Evolutionary conservation across 176 grass and related monocot species (phyloP).

Genomic region (Avena atlantica): DNA sequence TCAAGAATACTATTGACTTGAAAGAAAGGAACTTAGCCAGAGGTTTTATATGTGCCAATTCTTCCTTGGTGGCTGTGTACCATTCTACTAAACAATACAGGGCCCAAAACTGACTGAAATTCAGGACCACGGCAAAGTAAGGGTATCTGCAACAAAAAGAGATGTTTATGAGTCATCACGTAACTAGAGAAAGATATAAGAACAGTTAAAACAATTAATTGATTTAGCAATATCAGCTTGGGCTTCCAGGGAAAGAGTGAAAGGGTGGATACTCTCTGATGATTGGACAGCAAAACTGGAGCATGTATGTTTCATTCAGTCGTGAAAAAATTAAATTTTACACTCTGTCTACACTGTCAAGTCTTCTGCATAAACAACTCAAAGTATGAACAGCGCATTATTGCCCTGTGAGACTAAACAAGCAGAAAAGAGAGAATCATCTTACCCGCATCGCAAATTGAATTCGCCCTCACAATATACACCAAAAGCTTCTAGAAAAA

Average conservation of each 20-base stretch:
- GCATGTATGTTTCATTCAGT: constrained; percentile 7
- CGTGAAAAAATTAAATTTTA: not conserved
- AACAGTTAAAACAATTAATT: constrained; percentile 7
- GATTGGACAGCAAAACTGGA: not conserved
- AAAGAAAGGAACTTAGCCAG: constrained; percentile 92
- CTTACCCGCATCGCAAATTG: constrained; percentile 90
- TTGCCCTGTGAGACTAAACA: not conserved
- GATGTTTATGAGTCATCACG: constrained; percentile 12
- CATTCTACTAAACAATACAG: constrained; percentile 92
- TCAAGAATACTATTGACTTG: constrained; percentile 98
- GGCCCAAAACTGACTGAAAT: constrained; percentile 99
- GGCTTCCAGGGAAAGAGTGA: constrained; percentile 20
- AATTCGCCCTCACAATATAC: constrained; percentile 97
- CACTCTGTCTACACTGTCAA: constrained; percentile 1
- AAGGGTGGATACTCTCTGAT: not conserved
- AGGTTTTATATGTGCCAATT: constrained; percentile 86
- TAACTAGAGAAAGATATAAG: constrained; percentile 38
- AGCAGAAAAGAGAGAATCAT: constrained; percentile 34
- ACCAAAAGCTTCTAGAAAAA: constrained; percentile 92
- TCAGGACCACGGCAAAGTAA: constrained; percentile 85
- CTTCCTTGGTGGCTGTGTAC: constrained; percentile 94
- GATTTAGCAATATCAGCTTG: constrained; percentile 19
- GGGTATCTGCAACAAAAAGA: constrained; percentile 73
- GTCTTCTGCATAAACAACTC: constrained; percentile 18
- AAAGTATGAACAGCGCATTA: not conserved